Evolutionary conservation across 176 grass and related monocot genomes (phyloP), one percentile per base, ranked within the genome.

Genomic region (Hordeum marinum): DNA sequence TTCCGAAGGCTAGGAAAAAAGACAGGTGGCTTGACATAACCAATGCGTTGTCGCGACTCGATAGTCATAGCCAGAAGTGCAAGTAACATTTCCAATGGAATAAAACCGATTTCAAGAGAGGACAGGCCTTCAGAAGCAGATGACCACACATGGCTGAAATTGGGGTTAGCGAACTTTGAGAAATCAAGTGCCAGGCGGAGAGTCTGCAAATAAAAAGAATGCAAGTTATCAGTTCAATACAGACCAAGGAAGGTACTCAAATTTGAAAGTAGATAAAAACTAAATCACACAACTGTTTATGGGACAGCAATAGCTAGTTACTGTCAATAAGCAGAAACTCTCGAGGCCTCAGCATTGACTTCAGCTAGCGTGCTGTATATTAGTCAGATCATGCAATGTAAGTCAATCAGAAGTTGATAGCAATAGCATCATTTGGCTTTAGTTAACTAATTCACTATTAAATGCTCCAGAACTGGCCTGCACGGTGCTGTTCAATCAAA

Each of bases 101-200:
- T 99, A 83, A 94, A 99, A 32, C 96, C 93, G 3, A 99, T 92
- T 80, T 99, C 96, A 68, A 99, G 86, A 76, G 87, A 96, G 63
- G 77, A 84, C 17, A 99, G 84, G 43, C 63, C 90, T 78, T 72
- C 14, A 1, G 96, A 99, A 71, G 91, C 91, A 62, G 80, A 75
- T 67, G 89, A 82, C 93, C 96, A 99, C 20, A 94, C 77, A 67
- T 80, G 63, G 71, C 88, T 78, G 63, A 99, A 99, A 54, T 89
- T 89, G 31, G 93, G 87, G 58, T 90, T 68, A 80, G 95, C 91
- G 31, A 98, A 98, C 55, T 85, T 84, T 68, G 96, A 94, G 81
- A 95, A 87, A 87, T 98, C 96, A 86, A 98, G 64, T 40, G 89
- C 85, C 87, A 98, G 81, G 72, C 83, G 89, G 45, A 98, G 89